Percentiles rank a stretch among this genome's conserved stretches.
phyloP scores from a whole-genome alignment of 176 grass and related monocot species.

The Triticum turgidum region DNA sequence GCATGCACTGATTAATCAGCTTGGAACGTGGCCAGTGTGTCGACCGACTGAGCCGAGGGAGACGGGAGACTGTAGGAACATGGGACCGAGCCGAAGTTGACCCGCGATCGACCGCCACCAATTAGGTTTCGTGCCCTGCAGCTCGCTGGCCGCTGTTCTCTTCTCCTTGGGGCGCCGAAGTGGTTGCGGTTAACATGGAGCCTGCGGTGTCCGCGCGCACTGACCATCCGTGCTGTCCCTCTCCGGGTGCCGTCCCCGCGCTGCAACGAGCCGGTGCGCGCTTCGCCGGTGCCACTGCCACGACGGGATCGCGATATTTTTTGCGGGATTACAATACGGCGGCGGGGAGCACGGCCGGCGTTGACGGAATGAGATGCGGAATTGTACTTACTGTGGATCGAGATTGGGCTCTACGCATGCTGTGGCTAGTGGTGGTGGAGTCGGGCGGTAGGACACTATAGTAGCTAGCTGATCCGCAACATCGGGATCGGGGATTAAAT shows the following conservation, averaged over 20 bases:
- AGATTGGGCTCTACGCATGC: background rate
- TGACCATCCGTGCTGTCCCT: background rate
- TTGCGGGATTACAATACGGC: too few species aligned
- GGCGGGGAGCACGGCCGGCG: too few species aligned
- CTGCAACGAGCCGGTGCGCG: background rate
- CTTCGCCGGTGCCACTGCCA: too few species aligned
- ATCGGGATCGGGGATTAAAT: conserved; percentile 22
- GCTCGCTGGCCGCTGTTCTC: background rate
- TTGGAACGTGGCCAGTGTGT: background rate
- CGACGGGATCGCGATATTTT: too few species aligned
- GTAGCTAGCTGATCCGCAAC: background rate
- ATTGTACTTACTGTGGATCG: background rate
- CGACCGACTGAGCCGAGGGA: background rate
- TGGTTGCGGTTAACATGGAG: conserved; percentile 7
- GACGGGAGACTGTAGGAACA: background rate
- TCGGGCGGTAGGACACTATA: background rate
- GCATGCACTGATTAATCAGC: background rate
- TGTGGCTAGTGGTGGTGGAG: background rate
- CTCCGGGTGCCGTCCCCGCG: background rate
- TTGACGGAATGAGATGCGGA: background rate
- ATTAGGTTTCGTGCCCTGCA: too few species aligned
- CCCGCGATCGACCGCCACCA: background rate
- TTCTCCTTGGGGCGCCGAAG: background rate
- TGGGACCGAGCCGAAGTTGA: background rate
- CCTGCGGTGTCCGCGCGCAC: background rate